These are phyloP conservation scores for Coelastrella sp. DNA, from an alignment of 139 green algal species.

Conservation along the genomic window DNA sequence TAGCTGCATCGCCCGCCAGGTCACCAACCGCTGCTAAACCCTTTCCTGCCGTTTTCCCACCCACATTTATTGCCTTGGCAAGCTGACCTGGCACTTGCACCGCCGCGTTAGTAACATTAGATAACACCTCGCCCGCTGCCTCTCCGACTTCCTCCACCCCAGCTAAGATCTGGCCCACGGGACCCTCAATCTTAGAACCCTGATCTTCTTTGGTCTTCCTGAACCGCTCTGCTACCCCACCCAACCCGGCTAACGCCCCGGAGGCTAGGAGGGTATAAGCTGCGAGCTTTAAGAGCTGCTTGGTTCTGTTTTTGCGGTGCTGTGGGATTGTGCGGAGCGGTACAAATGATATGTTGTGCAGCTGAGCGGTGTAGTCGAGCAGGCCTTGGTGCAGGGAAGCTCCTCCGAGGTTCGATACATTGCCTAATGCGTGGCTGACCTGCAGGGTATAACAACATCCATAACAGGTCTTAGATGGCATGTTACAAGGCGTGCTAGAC, in stretches of 20 bases:
- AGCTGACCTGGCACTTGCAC: not conserved
- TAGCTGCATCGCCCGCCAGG: not conserved
- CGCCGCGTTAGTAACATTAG: not conserved
- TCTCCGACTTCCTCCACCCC: not conserved
- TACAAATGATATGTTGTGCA: conserved; percentile 5
- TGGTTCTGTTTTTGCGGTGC: not conserved
- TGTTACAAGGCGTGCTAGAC: no score
- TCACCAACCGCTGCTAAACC: not conserved
- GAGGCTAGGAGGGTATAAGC: conserved; percentile 3
- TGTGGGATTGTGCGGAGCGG: not conserved
- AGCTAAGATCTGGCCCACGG: not conserved
- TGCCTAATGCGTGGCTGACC: conserved; percentile 28
- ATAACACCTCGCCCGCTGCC: not conserved
- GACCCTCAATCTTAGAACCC: not conserved
- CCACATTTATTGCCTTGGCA: not conserved
- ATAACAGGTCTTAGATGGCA: not conserved
- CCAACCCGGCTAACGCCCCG: not conserved
- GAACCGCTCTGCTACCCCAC: not conserved
- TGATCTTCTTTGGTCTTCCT: not conserved
- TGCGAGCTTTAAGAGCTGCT: not conserved
- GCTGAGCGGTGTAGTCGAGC: conserved; percentile 31
- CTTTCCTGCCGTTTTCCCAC: conserved; percentile 7
- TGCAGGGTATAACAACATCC: not conserved
- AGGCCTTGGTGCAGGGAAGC: conserved; percentile 29
- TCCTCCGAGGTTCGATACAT: conserved; percentile 29